phyloP scores from a whole-genome alignment of 2,329 filamentous ascomycete genomes.

The Penicillium oxalicum region DNA sequence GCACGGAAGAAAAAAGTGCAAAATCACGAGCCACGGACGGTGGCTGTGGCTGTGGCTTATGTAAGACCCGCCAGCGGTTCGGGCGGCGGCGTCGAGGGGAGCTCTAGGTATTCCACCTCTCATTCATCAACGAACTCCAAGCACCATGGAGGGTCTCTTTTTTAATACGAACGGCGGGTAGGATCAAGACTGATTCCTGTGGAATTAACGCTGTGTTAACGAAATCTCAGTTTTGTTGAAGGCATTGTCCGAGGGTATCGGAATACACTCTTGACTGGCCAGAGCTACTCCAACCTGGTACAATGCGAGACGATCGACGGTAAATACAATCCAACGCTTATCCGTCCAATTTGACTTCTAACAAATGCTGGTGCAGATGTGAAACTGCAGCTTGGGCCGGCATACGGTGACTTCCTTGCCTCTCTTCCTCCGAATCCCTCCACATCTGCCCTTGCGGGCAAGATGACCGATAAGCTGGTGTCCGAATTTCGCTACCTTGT shows the following conservation, averaged over 20 bases:
- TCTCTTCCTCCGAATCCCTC: slow-evolving; percentile 93
- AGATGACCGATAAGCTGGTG: slow-evolving; percentile 96
- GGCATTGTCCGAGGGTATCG: slow-evolving; percentile 96
- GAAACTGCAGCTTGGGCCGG: slow-evolving; percentile 92
- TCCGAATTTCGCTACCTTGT: slow-evolving; percentile 95
- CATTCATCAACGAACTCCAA: slow-evolving; percentile 13
- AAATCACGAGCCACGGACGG: slow-evolving; percentile 25
- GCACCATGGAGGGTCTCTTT: slow-evolving; percentile 77
- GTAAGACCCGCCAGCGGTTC: slow-evolving; percentile 18
- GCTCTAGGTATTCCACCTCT: slow-evolving; percentile 16
- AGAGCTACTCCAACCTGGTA: slow-evolving; percentile 91
- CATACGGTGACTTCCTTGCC: slow-evolving; percentile 94
- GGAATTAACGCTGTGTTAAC: slow-evolving; percentile 14
- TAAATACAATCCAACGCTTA: slow-evolving; percentile 30
- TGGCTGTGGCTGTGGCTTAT: slow-evolving; percentile 31
- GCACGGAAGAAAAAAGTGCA: slow-evolving; percentile 32
- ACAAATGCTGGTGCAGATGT: slow-evolving; percentile 58
- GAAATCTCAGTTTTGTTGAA: slow-evolving; percentile 71
- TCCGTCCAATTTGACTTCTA: slow-evolving; percentile 1
- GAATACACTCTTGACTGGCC: slow-evolving; percentile 80
- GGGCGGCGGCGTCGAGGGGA: slow-evolving; percentile 12
- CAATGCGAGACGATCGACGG: slow-evolving; percentile 98
- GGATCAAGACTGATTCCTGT: slow-evolving; percentile 19
- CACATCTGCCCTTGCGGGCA: slow-evolving; percentile 86
- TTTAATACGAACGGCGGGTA: slow-evolving; percentile 95